phyloP scores from a whole-genome alignment of 805 yeast species.

The Nakazawaea wyomingensis region DNA sequence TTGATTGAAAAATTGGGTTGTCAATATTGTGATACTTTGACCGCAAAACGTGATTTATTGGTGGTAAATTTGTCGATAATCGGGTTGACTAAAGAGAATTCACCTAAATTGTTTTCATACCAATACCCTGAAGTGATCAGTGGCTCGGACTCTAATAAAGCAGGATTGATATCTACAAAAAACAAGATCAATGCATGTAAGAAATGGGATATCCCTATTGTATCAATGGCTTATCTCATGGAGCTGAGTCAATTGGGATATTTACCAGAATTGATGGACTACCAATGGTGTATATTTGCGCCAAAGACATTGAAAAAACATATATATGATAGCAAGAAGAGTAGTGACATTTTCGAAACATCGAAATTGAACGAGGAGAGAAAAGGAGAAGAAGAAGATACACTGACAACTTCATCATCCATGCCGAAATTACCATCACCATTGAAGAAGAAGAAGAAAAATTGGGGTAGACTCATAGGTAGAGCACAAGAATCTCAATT shows the following conservation, averaged over 20 bases:
- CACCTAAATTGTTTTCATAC: constrained; percentile 38
- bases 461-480: constrained; percentile 45
- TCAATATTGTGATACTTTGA: constrained; percentile 42
- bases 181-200: constrained; percentile 56
- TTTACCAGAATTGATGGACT: constrained; percentile 37
- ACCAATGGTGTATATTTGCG: constrained; percentile 53
- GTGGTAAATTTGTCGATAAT: constrained; percentile 47
- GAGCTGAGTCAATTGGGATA: constrained; percentile 36
- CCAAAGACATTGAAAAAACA: constrained; percentile 29
- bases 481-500: constrained; percentile 33
- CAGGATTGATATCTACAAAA: constrained; percentile 36
- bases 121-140: constrained; percentile 17
- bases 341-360: constrained; percentile 1
- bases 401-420: constrained; percentile 11
- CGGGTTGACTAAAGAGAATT: constrained; percentile 32
- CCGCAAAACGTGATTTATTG: constrained; percentile 48
- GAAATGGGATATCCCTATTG: constrained; percentile 53
- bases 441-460: constrained; percentile 34
- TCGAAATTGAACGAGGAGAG: constrained; percentile 9
- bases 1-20: constrained; percentile 53
- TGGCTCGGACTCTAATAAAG: constrained; percentile 24
- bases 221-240: constrained; percentile 50
- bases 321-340: constrained; percentile 11
- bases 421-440: constrained; percentile 49
- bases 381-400: constrained; percentile 14